Conservation (phyloP, 495 filamentous ascomycete genomes). For the Podospora anserina region DNA sequence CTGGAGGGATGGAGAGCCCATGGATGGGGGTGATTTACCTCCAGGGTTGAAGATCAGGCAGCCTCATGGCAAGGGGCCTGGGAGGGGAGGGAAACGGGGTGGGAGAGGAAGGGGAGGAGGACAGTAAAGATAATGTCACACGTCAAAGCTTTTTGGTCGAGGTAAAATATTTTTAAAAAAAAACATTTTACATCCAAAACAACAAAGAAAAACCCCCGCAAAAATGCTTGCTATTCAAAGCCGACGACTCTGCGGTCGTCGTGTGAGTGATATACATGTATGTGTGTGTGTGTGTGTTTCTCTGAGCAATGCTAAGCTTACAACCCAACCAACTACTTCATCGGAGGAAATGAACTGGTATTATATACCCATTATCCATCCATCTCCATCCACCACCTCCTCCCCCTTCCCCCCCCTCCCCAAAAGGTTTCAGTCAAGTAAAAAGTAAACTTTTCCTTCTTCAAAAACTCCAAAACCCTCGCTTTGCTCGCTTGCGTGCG, state of each 20-base stretch:
- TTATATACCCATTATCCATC: background rate
- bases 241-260: no score
- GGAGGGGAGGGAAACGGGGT: constrained; percentile 21
- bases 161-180: no score
- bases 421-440: background rate
- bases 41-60: constrained; percentile 38
- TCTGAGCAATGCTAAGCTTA: no score
- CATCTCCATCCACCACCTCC: background rate
- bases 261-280: no score
- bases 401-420: no score
- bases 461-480: background rate
- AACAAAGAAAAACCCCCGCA: no score
- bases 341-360: background rate
- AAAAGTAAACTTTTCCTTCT: background rate
- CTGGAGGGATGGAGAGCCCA: constrained; percentile 61
- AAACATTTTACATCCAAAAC: no score
- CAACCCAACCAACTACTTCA: no score
- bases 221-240: no score
- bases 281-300: no score
- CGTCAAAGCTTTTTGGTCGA: no score
- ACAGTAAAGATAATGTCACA: background rate
- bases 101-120: constrained; percentile 16
- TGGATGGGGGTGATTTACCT: constrained; percentile 59
- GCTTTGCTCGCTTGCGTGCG: background rate
- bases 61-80: constrained; percentile 47